Evolutionary conservation across 306 rosid species (phyloP).

Genomic region (Sicyos edulis): DNA sequence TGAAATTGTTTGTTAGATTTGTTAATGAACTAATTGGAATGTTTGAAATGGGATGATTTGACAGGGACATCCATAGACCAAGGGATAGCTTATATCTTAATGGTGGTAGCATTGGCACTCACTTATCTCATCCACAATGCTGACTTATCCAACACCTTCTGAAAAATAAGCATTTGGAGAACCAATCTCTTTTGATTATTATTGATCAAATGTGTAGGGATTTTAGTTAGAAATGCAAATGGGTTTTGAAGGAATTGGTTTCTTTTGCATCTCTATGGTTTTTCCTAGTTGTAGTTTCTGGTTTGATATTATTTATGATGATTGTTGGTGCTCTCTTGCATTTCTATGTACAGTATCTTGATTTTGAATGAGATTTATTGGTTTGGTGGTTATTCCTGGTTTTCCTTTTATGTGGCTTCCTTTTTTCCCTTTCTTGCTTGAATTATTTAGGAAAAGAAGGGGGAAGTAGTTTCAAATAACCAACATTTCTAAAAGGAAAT

Average conservation of each 20-base stretch:
- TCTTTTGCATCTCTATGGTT: not conserved
- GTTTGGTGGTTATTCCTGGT: too few species aligned
- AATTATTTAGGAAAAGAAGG: too few species aligned
- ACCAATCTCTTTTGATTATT: not conserved
- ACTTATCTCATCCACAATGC: constrained; percentile 69
- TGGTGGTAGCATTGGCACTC: constrained; percentile 68
- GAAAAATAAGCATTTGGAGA: constrained; percentile 7
- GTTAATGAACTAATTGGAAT: not conserved
- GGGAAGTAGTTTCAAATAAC: too few species aligned
- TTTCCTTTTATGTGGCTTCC: not conserved
- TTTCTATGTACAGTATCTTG: constrained; percentile 13
- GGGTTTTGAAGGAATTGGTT: not conserved
- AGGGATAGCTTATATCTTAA: constrained; percentile 70
- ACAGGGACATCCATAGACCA: constrained; percentile 75
- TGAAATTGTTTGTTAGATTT: not conserved
- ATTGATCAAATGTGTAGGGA: not conserved
- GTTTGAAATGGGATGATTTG: not conserved
- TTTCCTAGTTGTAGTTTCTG: constrained; percentile 21
- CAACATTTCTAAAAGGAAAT: too few species aligned
- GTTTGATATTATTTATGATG: not conserved
- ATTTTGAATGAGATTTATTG: constrained; percentile 4
- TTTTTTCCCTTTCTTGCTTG: too few species aligned
- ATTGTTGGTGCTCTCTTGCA: not conserved
- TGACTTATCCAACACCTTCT: constrained; percentile 34
- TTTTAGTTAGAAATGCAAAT: constrained; percentile 8